Percentiles rank a stretch among this genome's conserved stretches.
phyloP scores from a whole-genome alignment of 2,329 filamentous ascomycete genomes.

The Botrytis squamosa region DNA sequence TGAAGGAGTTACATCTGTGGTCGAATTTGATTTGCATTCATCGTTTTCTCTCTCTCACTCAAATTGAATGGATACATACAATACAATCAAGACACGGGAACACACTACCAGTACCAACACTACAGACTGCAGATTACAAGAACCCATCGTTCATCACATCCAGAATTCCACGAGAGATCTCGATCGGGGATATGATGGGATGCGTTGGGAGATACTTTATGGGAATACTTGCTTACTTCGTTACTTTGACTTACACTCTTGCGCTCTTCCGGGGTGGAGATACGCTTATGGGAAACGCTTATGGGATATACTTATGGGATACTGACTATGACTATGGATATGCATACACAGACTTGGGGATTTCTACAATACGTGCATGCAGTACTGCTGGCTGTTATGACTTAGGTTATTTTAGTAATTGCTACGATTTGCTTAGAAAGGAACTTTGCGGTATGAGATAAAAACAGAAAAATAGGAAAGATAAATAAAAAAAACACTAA shows the following conservation, averaged over 20 bases:
- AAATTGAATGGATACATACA: background rate
- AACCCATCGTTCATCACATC: background rate
- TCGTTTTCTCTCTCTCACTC: background rate
- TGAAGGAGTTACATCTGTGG: background rate
- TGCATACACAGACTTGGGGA: background rate
- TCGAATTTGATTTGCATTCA: background rate
- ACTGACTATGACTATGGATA: background rate
- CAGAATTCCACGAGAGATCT: background rate
- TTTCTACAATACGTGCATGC: background rate
- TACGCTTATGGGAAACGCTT: background rate
- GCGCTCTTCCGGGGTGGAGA: background rate
- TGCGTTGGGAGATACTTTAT: background rate
- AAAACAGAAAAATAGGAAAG: too few species aligned
- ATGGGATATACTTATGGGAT: background rate
- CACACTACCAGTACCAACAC: background rate
- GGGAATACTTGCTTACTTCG: background rate
- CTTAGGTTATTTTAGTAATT: background rate
- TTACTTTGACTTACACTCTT: background rate
- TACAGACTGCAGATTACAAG: background rate
- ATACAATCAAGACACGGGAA: background rate
- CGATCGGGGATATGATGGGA: background rate
- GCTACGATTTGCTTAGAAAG: background rate
- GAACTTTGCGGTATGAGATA: background rate
- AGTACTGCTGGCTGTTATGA: constrained; percentile 1
- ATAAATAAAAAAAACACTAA: background rate